Evolutionary conservation across 306 rosid genomes (phyloP).

Genomic region (Fagus sylvatica): DNA sequence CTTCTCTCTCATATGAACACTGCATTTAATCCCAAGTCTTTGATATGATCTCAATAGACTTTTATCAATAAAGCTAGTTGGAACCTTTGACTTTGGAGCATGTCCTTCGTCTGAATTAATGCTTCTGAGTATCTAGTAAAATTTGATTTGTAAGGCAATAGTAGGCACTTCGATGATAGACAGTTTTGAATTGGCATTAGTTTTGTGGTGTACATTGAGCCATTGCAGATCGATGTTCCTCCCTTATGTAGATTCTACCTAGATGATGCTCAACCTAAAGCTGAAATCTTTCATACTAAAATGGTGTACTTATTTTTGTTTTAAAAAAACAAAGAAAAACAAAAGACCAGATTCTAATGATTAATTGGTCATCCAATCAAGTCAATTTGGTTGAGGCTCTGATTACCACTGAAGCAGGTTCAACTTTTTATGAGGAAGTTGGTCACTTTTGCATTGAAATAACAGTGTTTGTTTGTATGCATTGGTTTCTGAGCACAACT

Average conservation of each 20-base stretch:
- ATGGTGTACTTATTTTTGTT: neutral
- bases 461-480: conserved; percentile 3
- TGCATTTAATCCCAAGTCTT: neutral
- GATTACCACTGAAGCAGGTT: neutral
- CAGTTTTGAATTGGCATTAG: neutral
- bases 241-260: neutral
- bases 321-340: neutral
- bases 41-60: neutral
- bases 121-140: neutral
- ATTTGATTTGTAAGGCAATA: neutral
- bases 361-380: neutral
- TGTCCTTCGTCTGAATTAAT: neutral
- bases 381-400: neutral
- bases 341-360: neutral
- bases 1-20: too few species aligned
- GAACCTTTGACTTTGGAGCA: neutral
- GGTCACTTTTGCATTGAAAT: neutral
- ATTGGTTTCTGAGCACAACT: conserved; percentile 1
- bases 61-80: neutral
- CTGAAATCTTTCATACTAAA: neutral
- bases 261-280: neutral
- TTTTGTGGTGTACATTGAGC: neutral
- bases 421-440: neutral
- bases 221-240: neutral
- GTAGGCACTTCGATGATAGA: neutral